Base-by-base conservation (phyloP, 139 green algal species). In the Coelastrella sp. region DNA sequence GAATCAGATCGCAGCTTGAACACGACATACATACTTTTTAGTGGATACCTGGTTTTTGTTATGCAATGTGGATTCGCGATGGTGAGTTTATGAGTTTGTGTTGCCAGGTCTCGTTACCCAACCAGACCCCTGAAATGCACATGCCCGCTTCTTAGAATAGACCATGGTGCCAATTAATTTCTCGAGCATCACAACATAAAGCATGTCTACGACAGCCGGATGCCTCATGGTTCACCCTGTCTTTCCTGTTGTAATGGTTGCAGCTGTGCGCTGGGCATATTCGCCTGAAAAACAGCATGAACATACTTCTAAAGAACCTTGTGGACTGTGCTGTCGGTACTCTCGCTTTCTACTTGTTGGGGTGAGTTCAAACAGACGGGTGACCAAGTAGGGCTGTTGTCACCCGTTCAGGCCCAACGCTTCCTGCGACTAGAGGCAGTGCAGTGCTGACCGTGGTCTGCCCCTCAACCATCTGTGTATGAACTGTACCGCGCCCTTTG, bases 21-120 rank as follows among this genome's bases (percentile, higher is more conserved):
- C 43, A 85, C 79, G 7, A 30, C 79, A 4, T 93, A 91, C 71
- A 25, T 94, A 40, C 77, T 95, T 27, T 80, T 91, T 32, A 87
- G 41, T 45, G 89, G 84, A 5, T 92, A 89, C 41, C 84, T 95
- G 25, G 89, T 95, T 3, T 95, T 95, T 83, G 73, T 94, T 45
- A 94, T 94, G 92, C 92, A 95, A 64, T 66, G 83, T 1, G 89
- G 90, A 3, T 93, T 93, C 63, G 86, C 85, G 1, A 80, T 93
- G 85, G 80, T 79, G 48, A 67, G 66, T 48, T 74, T 4, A 38
- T 30, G 62, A 8, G 5, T 27, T 5, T 40, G 27, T 11, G 66
- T 27, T 74, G 66, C 21, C 66, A 34, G 66, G 19, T 71, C 66
- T 35, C 34, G 32, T 34, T n/a, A n/a, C n/a, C n/a, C n/a, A n/a